Percentiles rank a stretch among this genome's conserved stretches.
Conservation (phyloP, 441 rosid species). For the Croton laevigatus region DNA sequence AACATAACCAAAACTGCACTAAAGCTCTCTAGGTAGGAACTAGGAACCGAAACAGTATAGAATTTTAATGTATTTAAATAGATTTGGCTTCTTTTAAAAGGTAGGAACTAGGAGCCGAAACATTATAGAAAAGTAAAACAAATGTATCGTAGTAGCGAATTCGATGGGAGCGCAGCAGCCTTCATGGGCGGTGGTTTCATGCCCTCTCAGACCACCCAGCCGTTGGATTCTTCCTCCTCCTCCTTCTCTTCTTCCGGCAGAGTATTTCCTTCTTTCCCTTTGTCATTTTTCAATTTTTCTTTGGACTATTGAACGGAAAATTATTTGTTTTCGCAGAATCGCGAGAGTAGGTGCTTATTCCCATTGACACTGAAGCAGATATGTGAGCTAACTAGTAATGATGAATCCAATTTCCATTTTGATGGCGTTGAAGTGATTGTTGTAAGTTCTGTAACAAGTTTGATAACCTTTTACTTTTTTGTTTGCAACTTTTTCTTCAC, state of each 20-base stretch:
- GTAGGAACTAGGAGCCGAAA: too few relatives aligned
- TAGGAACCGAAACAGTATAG: too few relatives aligned
- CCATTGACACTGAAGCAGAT: constrained; percentile 85
- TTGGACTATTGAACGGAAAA: neutral
- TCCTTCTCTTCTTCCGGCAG: constrained; percentile 29
- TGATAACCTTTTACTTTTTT: neutral
- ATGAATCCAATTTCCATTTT: constrained; percentile 58
- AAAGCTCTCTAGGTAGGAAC: too few relatives aligned
- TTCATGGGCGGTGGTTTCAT: constrained; percentile 94
- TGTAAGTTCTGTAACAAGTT: constrained; percentile 31
- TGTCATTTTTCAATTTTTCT: neutral
- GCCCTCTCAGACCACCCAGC: constrained; percentile 75
- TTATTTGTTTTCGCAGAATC: constrained; percentile 47
- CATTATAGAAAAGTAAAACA: neutral
- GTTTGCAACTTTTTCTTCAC: neutral
- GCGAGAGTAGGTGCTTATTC: constrained; percentile 65
- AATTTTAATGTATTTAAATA: too few relatives aligned
- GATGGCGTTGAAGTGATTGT: constrained; percentile 79
- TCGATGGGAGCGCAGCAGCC: constrained; percentile 68
- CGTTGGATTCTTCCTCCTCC: constrained; percentile 42
- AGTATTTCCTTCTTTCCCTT: constrained; percentile 27
- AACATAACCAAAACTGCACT: too few relatives aligned
- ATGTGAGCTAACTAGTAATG: constrained; percentile 50
- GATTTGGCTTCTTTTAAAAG: too few relatives aligned
- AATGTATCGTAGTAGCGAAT: constrained; percentile 48